Base-by-base conservation (phyloP, 805 yeast genomes). In the Priceomyces melissophilus region DNA sequence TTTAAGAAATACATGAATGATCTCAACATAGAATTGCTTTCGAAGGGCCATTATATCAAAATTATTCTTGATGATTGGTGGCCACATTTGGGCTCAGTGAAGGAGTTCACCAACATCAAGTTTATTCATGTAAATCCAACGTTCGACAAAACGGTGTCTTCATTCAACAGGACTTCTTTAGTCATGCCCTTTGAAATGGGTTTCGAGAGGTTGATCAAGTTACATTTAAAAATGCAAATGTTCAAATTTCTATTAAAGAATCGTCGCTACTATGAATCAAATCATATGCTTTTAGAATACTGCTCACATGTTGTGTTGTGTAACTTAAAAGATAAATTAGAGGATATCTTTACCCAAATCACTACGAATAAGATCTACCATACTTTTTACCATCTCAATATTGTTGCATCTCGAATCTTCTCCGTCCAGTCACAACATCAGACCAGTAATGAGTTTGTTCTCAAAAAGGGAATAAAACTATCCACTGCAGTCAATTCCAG, bases 51-150 rank as follows among this genome's bases (percentile, higher is more conserved):
- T 28, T 36, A 39, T 20, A 47, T 57, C 28, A 45, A 47, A 7
- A 20, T 60, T 3, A 32, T 60, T 3, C 29, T 56, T 7, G 47
- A 51, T 37, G 48, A 48, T 26, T 42, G 48, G 14, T 42, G 49
- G 38, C 32, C 37, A 26, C 45, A 46, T 47, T 37, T 44, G 37
- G 43, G 48, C 25, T 32, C 43, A 12, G 26, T 30, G 8, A 30
- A 39, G n/a, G 32, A 42, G 9, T 48, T 42, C 29, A 39, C 47
- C n/a, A 47, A 53, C 37, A 46, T 56, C 30, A 30, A 40, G 7
- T 42, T 56, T n/a, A 27, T 45, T 1, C 43, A 39, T 26, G 37
- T 52, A n/a, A 45, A 40, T 30, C 43, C 51, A 7, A 30, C 36
- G 12, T 42, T 38, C 23, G 58, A 52, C 30, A 46, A 42, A 20